Percentiles rank a stretch among this genome's conserved stretches.
Evolutionary conservation across 2,329 filamentous ascomycete genomes (phyloP).

Genomic region (Fulvia fulva): DNA sequence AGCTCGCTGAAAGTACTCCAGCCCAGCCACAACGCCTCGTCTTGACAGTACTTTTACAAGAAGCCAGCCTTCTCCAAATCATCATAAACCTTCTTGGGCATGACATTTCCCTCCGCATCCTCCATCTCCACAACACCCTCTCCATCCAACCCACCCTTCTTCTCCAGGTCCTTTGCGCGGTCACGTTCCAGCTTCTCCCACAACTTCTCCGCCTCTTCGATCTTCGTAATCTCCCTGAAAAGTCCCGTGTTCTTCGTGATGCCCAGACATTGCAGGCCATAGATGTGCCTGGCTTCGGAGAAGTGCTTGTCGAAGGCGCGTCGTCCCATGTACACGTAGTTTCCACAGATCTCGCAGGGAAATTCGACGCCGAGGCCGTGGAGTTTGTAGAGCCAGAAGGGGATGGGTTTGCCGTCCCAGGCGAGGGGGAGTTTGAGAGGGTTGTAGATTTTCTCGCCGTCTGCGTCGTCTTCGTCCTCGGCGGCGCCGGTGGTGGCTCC

Average conservation of each 20-base stretch:
- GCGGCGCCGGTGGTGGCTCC: slow-evolving; percentile 41
- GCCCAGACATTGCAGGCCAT: slow-evolving; percentile 88
- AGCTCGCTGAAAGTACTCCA: too few species aligned
- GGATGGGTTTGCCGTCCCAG: slow-evolving; percentile 98
- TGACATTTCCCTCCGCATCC: slow-evolving; percentile 93
- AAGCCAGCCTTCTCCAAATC: slow-evolving; percentile 91
- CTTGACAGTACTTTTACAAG: slow-evolving; percentile 59
- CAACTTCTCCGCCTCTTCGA: slow-evolving; percentile 79
- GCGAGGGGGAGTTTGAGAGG: slow-evolving; percentile 91
- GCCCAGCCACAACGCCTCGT: too few species aligned
- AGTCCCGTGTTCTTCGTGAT: slow-evolving; percentile 79
- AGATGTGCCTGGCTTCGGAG: slow-evolving; percentile 87
- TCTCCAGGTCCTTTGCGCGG: slow-evolving; percentile 70
- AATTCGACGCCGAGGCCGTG: slow-evolving; percentile 95
- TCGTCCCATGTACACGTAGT: slow-evolving; percentile 97
- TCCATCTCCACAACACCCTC: slow-evolving; percentile 97
- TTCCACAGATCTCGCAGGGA: slow-evolving; percentile 92
- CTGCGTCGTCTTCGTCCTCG: slow-evolving; percentile 59
- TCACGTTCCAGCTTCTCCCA: slow-evolving; percentile 93
- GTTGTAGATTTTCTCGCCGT: slow-evolving; percentile 88
- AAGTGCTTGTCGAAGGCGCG: slow-evolving; percentile 98
- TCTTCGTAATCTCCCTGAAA: slow-evolving; percentile 90
- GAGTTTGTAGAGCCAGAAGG: slow-evolving; percentile 97
- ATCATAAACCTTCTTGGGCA: slow-evolving; percentile 97
- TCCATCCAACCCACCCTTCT: slow-evolving; percentile 45